Conservation (phyloP, 2,329 filamentous ascomycete species). For the Colletotrichum navitas region DNA sequence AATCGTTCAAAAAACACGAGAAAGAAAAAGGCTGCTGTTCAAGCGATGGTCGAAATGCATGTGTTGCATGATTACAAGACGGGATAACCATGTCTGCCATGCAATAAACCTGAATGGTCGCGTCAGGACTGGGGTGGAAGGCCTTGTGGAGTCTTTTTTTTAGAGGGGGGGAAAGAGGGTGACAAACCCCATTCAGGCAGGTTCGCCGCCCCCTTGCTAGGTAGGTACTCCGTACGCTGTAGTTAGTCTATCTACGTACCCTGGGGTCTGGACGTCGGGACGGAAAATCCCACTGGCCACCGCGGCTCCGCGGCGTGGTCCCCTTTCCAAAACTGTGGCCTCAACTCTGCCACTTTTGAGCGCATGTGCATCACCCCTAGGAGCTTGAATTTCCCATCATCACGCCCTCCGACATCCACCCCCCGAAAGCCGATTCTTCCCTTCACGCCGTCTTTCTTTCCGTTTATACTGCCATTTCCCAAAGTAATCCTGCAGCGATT, state of each 20-base stretch:
- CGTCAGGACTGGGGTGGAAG: background rate
- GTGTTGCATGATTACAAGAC: background rate
- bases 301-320: slow-evolving; percentile 46
- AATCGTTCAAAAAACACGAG: slow-evolving; percentile 4
- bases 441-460: slow-evolving; percentile 17
- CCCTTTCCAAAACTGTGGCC: slow-evolving; percentile 59
- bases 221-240: background rate
- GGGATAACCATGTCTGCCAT: slow-evolving; percentile 39
- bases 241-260: too few relatives aligned
- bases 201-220: slow-evolving; percentile 30
- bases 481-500: slow-evolving; percentile 52
- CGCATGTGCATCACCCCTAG: slow-evolving; percentile 38
- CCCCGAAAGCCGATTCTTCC: slow-evolving; percentile 44
- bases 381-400: slow-evolving; percentile 32
- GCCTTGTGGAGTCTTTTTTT: slow-evolving; percentile 5
- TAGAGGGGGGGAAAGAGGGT: slow-evolving; percentile 1
- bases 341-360: slow-evolving; percentile 52
- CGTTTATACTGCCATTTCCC: slow-evolving; percentile 17
- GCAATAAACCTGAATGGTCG: slow-evolving; percentile 4
- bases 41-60: background rate
- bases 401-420: slow-evolving; percentile 41
- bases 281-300: slow-evolving; percentile 39
- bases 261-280: slow-evolving; percentile 37
- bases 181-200: slow-evolving; percentile 31
- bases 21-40: background rate